A percentile compares a stretch with the other conserved stretches of the same genome.
phyloP scores from a whole-genome alignment of 148 eudicot genomes.

The Vaccinium vitisidaea region DNA sequence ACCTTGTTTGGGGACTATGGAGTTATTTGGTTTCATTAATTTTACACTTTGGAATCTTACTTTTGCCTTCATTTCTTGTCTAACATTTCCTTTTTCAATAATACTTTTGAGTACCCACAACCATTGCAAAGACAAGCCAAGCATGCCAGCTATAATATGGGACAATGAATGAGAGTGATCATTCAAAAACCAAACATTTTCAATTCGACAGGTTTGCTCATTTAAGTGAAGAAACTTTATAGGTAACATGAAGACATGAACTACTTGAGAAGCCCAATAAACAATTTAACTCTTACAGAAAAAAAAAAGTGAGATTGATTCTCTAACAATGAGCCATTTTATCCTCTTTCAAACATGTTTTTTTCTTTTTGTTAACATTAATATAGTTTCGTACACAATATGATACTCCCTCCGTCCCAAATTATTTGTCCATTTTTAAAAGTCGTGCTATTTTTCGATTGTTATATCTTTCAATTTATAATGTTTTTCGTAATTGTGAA shows the following conservation, averaged over 20 bases:
- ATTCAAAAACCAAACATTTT: background rate
- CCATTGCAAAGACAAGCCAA: background rate
- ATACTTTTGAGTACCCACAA: background rate
- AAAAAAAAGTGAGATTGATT: no score
- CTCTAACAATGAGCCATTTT: no score
- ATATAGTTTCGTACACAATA: background rate
- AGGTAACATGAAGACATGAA: no score
- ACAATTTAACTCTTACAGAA: no score
- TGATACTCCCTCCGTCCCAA: no score
- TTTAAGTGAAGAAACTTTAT: background rate
- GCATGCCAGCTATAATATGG: background rate
- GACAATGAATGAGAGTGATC: background rate
- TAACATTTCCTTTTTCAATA: background rate
- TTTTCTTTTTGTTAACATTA: background rate
- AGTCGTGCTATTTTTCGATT: no score
- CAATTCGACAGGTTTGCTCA: background rate
- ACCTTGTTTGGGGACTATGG: background rate
- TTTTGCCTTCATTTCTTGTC: background rate
- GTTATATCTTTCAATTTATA: no score
- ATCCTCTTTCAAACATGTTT: no score
- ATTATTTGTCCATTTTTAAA: no score
- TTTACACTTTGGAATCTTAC: background rate
- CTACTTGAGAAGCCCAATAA: no score
- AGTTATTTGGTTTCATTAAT: background rate
- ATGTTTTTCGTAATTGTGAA: no score